These are phyloP conservation scores for Trichoderma gamsii DNA, from an alignment of 495 filamentous ascomycete species.

Conservation along the genomic window DNA sequence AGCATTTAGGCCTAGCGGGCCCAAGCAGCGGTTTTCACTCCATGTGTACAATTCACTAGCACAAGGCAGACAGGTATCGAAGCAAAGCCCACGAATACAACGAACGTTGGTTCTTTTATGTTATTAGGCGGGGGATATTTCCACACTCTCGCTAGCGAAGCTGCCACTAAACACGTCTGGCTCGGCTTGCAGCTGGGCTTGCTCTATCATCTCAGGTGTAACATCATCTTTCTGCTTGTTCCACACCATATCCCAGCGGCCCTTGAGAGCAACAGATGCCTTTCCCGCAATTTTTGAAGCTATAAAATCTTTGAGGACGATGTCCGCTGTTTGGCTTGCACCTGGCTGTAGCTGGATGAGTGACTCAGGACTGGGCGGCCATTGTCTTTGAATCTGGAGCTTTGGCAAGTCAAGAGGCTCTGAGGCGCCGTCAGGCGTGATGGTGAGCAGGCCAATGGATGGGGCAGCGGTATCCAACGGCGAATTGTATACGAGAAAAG, in stretches of 20 bases:
- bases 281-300: conserved; percentile 25
- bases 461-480: conserved; percentile 44
- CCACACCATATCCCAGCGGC: conserved; percentile 31
- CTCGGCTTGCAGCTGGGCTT: background rate
- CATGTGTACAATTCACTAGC: too few relatives aligned
- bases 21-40: too few relatives aligned
- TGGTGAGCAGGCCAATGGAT: conserved; percentile 40
- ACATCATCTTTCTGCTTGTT: conserved; percentile 24
- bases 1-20: too few relatives aligned
- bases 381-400: conserved; percentile 40
- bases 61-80: background rate
- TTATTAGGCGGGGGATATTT: background rate
- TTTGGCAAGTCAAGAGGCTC: conserved; percentile 31
- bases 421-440: conserved; percentile 32
- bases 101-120: background rate
- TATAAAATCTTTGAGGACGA: conserved; percentile 24
- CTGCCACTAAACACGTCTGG: background rate
- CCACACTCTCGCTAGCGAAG: background rate
- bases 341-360: conserved; percentile 39
- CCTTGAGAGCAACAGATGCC: conserved; percentile 25
- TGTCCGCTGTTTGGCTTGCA: conserved; percentile 23
- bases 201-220: conserved; percentile 23
- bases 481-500: conserved; percentile 43
- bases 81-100: background rate
- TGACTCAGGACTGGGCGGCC: conserved; percentile 37